Evolutionary conservation across 2,329 filamentous ascomycete genomes (phyloP), one percentile per base, ranked within the genome.

Genomic region (Phyllosticta citriasiana): DNA sequence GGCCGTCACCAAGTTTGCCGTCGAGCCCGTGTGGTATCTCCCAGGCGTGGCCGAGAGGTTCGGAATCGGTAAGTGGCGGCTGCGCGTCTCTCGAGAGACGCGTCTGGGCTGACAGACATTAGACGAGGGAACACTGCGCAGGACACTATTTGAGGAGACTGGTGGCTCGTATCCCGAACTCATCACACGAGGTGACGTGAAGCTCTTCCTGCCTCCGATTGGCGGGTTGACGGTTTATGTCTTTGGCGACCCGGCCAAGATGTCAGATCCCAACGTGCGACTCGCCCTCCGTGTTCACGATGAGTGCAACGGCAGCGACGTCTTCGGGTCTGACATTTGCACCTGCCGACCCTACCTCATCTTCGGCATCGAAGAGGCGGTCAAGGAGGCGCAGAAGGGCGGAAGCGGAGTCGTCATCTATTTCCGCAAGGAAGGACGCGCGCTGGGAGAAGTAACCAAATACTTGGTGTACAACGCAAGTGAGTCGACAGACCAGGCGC

Each of bases 251-350:
- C 91, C 92, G 22, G 89, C 89, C 59, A 96, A 94, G 72, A 94
- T 97, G 84, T 89, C 91, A 4, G 89, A 97, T 71, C 87, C 91
- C 55, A 89, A 87, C 59, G 87, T 86, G 61, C 85, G 84, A 63
- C 80, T 97, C 52, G 91, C 94, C 14, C 80, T 97, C 63, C 86
- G 94, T 66, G 87, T 97, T 55, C 94, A 89, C 72, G 87, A 89
- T 69, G 86, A 89, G 79, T 97, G 94, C 77, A 97, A 97, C 71
- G 94, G 94, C 62, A 95, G 89, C 72, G 94, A 99, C 76, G 94
- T 97, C 53, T 99, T 97, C 73, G 91, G 93, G 63, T 96, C 91
- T 22, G 94, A 99, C 73, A 99, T 97, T 70, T 97, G 94, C 78
- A 97, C 94, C 10, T 97, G 93, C 75, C 84, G 90, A 61, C 94